Evolutionary conservation across 176 grass and related monocot genomes (phyloP).

Genomic region (Carex myosuroides): DNA sequence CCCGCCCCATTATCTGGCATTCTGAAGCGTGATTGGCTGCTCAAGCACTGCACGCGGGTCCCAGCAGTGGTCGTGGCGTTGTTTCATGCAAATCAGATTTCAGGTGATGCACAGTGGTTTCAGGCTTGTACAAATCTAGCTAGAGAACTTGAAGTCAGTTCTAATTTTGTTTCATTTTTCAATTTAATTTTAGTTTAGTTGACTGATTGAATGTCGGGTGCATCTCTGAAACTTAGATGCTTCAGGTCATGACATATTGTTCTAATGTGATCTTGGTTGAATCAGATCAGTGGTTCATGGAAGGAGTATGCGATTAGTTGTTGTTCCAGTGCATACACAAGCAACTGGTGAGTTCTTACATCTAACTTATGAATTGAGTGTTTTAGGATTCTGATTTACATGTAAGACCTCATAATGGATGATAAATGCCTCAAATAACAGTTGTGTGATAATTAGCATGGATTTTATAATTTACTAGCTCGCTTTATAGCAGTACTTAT

Average conservation of each 20-base stretch:
- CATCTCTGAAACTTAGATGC: neutral
- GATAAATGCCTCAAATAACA: too few species aligned
- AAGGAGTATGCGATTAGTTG: conserved; percentile 65
- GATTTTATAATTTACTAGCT: too few species aligned
- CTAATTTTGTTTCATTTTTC: conserved; percentile 27
- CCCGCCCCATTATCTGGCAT: conserved; percentile 38
- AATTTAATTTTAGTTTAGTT: conserved; percentile 19
- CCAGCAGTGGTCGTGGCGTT: conserved; percentile 58
- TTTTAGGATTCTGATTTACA: neutral
- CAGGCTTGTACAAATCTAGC: conserved; percentile 82
- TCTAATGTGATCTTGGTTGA: conserved; percentile 18
- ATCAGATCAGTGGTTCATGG: conserved; percentile 68
- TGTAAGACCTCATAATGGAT: neutral
- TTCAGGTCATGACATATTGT: neutral
- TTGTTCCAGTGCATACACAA: conserved; percentile 71
- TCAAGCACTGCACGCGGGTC: conserved; percentile 76
- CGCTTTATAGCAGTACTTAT: too few species aligned
- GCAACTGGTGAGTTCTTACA: conserved; percentile 40
- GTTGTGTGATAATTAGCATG: too few species aligned
- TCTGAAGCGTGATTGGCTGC: conserved; percentile 84
- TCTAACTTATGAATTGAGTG: neutral
- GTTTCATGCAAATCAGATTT: conserved; percentile 73
- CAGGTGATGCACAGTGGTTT: conserved; percentile 87
- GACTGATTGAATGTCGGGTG: neutral
- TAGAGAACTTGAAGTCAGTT: conserved; percentile 89